phyloP scores from a whole-genome alignment of 305 asterid species.

The Solanum hybrid region DNA sequence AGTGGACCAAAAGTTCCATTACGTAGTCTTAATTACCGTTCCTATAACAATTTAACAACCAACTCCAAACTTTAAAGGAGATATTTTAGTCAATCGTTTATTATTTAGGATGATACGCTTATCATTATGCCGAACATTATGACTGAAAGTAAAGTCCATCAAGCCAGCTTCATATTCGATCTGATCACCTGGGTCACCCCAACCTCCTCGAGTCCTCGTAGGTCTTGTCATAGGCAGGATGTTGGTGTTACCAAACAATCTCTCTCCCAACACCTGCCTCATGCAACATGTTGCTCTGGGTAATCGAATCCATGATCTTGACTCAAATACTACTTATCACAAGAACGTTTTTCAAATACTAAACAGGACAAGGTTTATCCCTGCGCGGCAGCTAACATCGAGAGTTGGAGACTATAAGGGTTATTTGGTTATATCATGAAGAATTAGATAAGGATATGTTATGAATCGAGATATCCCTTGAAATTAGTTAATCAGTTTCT shows the following conservation, averaged over 20 bases:
- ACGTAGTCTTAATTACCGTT: not conserved
- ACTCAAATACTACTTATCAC: not conserved
- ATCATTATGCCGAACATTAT: not conserved
- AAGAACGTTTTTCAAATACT: not conserved
- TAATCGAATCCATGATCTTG: not conserved
- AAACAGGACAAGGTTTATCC: not conserved
- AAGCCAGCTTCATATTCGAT: no score
- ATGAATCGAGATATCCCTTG: not conserved
- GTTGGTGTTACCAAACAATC: not conserved
- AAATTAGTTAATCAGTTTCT: not conserved
- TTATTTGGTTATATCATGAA: not conserved
- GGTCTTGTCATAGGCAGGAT: not conserved
- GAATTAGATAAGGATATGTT: not conserved
- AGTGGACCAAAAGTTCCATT: not conserved
- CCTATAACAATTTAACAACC: not conserved
- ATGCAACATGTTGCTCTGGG: not conserved
- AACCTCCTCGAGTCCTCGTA: no score
- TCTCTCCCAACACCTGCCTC: no score
- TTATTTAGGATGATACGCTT: not conserved
- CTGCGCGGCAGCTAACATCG: not conserved
- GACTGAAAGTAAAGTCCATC: not conserved
- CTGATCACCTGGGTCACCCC: not conserved
- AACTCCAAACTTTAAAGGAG: not conserved
- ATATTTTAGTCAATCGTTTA: not conserved
- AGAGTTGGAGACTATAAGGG: not conserved